Evolutionary conservation across 140 eudicot species (phyloP).

Genomic region (Ambrosia hybrid): DNA sequence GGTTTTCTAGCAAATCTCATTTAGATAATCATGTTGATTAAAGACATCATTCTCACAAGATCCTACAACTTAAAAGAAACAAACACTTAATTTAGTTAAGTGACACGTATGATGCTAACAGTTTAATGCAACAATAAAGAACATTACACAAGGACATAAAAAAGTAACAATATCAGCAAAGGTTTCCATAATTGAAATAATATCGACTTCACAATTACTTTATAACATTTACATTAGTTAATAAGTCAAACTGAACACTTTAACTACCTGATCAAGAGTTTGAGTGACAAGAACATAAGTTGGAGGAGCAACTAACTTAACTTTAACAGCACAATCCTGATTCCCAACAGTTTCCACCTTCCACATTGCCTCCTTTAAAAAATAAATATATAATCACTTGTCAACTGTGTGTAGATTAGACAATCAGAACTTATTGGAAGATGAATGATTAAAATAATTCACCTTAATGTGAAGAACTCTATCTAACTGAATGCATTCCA

Average conservation of each 20-base stretch:
- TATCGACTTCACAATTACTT: not conserved
- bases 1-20: too few relatives aligned
- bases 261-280: conserved; percentile 65
- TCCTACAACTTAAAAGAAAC: too few relatives aligned
- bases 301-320: conserved; percentile 72
- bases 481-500: conserved; percentile 66
- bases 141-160: too few relatives aligned
- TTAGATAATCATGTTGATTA: too few relatives aligned
- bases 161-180: too few relatives aligned
- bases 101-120: too few relatives aligned
- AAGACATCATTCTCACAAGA: too few relatives aligned
- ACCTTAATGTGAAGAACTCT: conserved; percentile 81
- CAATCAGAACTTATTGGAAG: conserved; percentile 4
- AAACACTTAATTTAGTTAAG: too few relatives aligned
- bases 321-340: conserved; percentile 72
- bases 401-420: conserved; percentile 7
- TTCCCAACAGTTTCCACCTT: conserved; percentile 75
- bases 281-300: conserved; percentile 67
- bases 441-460: not conserved
- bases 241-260: conserved; percentile 8
- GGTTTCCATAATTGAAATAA: not conserved
- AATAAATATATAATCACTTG: conserved; percentile 9
- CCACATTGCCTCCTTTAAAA: conserved; percentile 63
- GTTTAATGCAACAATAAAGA: too few relatives aligned
- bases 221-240: not conserved